These are phyloP conservation scores for Amoebophrya sp. DNA, from an alignment of 169 alveolate species.

Conservation along the genomic window DNA sequence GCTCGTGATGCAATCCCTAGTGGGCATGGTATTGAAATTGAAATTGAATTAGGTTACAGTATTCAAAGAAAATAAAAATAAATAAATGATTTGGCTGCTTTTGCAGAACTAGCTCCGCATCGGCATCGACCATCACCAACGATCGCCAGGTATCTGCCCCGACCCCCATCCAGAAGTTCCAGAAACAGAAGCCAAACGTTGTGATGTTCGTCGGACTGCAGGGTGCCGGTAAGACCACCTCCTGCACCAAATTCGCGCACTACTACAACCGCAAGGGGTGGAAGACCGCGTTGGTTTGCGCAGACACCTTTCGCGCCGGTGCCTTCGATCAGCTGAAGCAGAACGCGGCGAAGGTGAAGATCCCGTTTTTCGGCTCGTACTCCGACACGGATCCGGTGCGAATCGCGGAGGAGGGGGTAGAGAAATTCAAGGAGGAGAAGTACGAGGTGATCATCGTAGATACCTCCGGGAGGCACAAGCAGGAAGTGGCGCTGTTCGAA, in stretches of 20 bases:
- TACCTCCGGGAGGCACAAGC: conserved; percentile 99
- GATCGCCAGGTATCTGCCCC: too few relatives aligned
- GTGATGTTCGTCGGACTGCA: conserved; percentile 98
- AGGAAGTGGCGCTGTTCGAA: conserved; percentile 93
- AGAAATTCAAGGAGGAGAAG: conserved; percentile 77
- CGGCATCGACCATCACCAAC: too few relatives aligned
- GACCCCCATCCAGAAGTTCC: too few relatives aligned
- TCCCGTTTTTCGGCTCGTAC: conserved; percentile 97
- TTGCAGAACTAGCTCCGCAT: too few relatives aligned
- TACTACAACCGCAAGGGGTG: conserved; percentile 89
- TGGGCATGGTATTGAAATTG: background rate
- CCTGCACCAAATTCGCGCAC: conserved; percentile 97
- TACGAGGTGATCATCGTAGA: conserved; percentile 94
- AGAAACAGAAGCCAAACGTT: conserved; percentile 82
- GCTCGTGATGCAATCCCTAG: background rate
- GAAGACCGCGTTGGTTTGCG: conserved; percentile 97
- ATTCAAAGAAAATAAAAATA: too few relatives aligned
- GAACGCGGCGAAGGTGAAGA: conserved; percentile 95
- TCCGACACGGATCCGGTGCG: conserved; percentile 97
- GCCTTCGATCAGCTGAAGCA: conserved; percentile 99
- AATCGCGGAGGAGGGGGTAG: conserved; percentile 97
- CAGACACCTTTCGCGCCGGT: conserved; percentile 99
- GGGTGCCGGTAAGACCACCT: conserved; percentile 99
- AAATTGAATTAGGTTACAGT: too few relatives aligned
- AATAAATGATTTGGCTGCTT: too few relatives aligned